Conservation (phyloP, 1,139 yeast genomes). For the Torulaspora globosa region DNA sequence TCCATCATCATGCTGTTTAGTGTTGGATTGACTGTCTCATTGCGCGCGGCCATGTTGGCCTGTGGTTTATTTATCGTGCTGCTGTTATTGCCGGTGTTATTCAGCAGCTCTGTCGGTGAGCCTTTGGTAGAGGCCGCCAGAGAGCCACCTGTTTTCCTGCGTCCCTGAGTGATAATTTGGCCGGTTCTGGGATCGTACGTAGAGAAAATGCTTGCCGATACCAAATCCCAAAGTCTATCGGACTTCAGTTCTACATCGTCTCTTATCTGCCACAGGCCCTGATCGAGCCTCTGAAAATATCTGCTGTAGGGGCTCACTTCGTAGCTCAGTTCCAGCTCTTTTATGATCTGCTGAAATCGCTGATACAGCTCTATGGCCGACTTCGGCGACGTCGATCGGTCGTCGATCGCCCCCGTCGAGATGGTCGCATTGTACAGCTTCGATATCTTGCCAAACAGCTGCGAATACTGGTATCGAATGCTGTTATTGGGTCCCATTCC, state of each 20-base stretch:
- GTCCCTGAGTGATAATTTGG: slow-evolving; percentile 22
- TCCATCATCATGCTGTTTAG: slow-evolving; percentile 23
- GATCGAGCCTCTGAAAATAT: slow-evolving; percentile 31
- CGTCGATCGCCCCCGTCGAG: slow-evolving; percentile 27
- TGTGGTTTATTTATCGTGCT: slow-evolving; percentile 4
- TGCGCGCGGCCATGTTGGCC: slow-evolving; percentile 7
- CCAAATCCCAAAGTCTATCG: slow-evolving; percentile 34
- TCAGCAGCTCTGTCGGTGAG: slow-evolving; percentile 16
- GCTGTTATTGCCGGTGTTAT: slow-evolving; percentile 9
- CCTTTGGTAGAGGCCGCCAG: slow-evolving; percentile 19
- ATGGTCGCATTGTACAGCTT: slow-evolving; percentile 31
- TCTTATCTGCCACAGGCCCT: slow-evolving; percentile 32
- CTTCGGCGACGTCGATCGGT: slow-evolving; percentile 33
- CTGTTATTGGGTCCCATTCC: not conserved
- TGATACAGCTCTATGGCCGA: slow-evolving; percentile 36
- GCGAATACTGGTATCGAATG: slow-evolving; percentile 22
- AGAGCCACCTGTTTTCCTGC: slow-evolving; percentile 15
- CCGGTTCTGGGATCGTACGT: slow-evolving; percentile 33
- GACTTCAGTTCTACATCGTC: slow-evolving; percentile 29
- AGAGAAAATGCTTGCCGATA: slow-evolving; percentile 27
- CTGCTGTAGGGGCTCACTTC: slow-evolving; percentile 34
- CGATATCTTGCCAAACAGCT: slow-evolving; percentile 27
- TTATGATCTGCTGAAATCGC: slow-evolving; percentile 34
- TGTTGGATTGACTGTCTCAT: slow-evolving; percentile 18
- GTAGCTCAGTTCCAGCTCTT: slow-evolving; percentile 32